These are phyloP conservation scores for Talaromyces sp. DNA, from an alignment of 2,329 filamentous ascomycete genomes.

Conservation along the genomic window DNA sequence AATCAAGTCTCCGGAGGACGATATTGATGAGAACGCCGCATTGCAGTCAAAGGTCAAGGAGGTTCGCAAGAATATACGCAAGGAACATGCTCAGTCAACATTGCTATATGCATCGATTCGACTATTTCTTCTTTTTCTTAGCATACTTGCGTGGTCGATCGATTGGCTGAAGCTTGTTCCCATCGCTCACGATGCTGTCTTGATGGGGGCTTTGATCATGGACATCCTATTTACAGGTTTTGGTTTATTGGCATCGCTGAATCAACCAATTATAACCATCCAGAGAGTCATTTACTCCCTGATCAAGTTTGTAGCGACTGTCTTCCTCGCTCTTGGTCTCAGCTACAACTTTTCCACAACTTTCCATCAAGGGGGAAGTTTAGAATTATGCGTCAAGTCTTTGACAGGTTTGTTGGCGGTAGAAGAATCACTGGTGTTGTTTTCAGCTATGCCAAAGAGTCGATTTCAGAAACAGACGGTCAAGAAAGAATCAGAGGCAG, in stretches of 20 bases:
- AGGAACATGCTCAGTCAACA: neutral
- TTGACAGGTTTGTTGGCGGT: constrained; percentile 41
- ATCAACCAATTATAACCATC: constrained; percentile 4
- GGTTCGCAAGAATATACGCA: neutral
- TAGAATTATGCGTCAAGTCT: constrained; percentile 41
- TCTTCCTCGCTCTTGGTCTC: constrained; percentile 10
- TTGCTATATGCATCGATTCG: constrained; percentile 5
- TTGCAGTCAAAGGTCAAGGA: neutral
- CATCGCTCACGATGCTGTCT: constrained; percentile 10
- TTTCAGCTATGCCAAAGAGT: constrained; percentile 25
- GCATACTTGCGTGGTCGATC: constrained; percentile 15
- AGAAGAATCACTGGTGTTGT: constrained; percentile 36
- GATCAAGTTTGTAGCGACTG: constrained; percentile 17
- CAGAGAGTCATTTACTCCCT: constrained; percentile 12
- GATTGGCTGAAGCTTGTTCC: constrained; percentile 7
- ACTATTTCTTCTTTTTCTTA: constrained; percentile 6
- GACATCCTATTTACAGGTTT: constrained; percentile 18
- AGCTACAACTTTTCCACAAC: constrained; percentile 17
- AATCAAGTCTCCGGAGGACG: constrained; percentile 33
- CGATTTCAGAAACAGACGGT: neutral
- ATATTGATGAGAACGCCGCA: constrained; percentile 25
- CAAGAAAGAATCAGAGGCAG: neutral
- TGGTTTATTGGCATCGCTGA: constrained; percentile 12
- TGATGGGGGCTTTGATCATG: constrained; percentile 14
- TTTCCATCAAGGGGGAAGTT: constrained; percentile 32